phyloP scores from a whole-genome alignment of 768 basidiomycete genomes.

The Lentinula raphanica region DNA sequence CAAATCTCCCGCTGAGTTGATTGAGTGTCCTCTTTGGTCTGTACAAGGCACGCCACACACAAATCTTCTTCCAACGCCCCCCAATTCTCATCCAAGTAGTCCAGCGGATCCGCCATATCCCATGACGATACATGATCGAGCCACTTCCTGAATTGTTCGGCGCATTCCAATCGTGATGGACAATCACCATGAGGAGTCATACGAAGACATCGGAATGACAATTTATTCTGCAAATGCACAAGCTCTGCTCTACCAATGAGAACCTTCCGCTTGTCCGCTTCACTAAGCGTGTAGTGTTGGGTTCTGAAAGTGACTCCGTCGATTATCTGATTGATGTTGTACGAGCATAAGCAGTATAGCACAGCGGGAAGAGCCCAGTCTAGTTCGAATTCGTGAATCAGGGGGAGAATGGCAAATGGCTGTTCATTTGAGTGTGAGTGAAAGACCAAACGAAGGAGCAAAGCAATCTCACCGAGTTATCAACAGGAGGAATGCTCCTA shows the following conservation, averaged over 20 bases:
- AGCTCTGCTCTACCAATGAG: conserved; percentile 22
- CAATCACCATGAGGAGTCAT: conserved; percentile 11
- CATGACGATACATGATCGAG: conserved; percentile 18
- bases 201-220: conserved; percentile 13
- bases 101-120: conserved; percentile 27
- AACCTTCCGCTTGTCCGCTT: conserved; percentile 24
- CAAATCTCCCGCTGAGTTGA: conserved; percentile 24
- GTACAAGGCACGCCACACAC: conserved; percentile 17
- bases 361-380: conserved; percentile 30
- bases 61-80: conserved; percentile 17
- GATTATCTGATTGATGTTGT: conserved; percentile 31
- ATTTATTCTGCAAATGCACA: conserved; percentile 1
- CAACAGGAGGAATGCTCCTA: conserved; percentile 32
- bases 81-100: conserved; percentile 27
- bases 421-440: neutral
- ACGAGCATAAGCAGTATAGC: conserved; percentile 32
- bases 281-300: conserved; percentile 15
- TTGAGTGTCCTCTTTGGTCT: conserved; percentile 15
- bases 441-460: neutral
- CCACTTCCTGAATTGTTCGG: conserved; percentile 14
- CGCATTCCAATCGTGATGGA: conserved; percentile 16
- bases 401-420: conserved; percentile 31
- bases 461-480: conserved; percentile 20
- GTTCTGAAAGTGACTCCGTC: conserved; percentile 26
- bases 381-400: conserved; percentile 30